Percentiles rank a stretch among this genome's conserved stretches.
Conservation (phyloP, 2,329 filamentous ascomycete genomes). For the Aspergillus calidoustus region DNA sequence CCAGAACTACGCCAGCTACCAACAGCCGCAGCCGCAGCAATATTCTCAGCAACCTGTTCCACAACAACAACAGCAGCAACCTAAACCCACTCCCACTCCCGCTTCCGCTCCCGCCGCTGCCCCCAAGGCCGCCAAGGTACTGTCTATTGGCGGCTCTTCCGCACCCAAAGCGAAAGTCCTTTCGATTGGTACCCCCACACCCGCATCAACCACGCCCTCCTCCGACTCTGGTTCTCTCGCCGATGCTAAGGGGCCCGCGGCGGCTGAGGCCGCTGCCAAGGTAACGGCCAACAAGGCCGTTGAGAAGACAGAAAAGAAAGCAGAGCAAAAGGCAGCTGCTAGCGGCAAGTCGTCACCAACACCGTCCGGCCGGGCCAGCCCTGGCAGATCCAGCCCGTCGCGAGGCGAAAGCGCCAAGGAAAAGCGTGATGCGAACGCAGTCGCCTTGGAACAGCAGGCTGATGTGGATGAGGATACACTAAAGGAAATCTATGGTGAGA, state of each 20-base stretch:
- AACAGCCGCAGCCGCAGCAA: conserved; percentile 44
- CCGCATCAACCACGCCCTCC: conserved; percentile 43
- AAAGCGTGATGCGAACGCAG: conserved; percentile 75
- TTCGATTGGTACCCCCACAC: conserved; percentile 65
- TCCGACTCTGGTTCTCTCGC: conserved; percentile 57
- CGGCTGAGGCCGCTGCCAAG: conserved; percentile 74
- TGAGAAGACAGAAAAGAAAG: conserved; percentile 81
- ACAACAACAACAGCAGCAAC: conserved; percentile 46
- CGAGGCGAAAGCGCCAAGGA: conserved; percentile 61
- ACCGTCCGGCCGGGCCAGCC: conserved; percentile 83
- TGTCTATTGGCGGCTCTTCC: conserved; percentile 60
- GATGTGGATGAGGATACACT: conserved; percentile 83
- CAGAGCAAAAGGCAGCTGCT: conserved; percentile 52
- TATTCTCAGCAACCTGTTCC: conserved; percentile 43
- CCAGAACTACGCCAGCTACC: conserved; percentile 48
- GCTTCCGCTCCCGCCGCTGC: conserved; percentile 43
- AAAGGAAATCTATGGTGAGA: conserved; percentile 93
- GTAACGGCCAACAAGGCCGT: conserved; percentile 86
- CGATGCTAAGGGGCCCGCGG: conserved; percentile 53
- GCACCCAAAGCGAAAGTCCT: conserved; percentile 74
- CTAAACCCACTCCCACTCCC: conserved; percentile 52
- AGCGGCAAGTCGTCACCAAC: conserved; percentile 79
- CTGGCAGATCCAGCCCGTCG: conserved; percentile 74
- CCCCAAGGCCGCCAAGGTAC: conserved; percentile 63
- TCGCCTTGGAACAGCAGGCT: conserved; percentile 79